Evolutionary conservation across 306 rosid species (phyloP), one percentile per base, ranked within the genome.

Genomic region (Boehmeria nivea): DNA sequence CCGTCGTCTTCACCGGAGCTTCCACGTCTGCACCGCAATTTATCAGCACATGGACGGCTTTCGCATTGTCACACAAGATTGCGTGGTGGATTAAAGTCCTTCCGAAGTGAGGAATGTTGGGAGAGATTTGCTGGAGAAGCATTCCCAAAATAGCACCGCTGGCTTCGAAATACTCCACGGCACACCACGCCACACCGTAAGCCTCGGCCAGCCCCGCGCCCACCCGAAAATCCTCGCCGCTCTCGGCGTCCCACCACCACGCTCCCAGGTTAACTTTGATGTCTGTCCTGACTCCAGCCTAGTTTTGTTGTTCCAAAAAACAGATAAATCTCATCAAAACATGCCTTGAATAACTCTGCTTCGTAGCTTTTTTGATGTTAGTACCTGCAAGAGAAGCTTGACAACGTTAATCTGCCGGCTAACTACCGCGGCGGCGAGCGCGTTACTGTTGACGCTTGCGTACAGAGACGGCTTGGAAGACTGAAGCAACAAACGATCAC

Each of bases 201-300:
- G 87, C 71, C 65, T 80, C 87, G 0, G 84, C 87, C 62, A 83
- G 74, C 59, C 87, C 87, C 31, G 77, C 91, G 40, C 91, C 91
- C 0, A 80, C 91, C 10, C 91, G 84, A 72, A 72, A 64, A 49
- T 77, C 91, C 52, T 80, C 91, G 51, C 82, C 87, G 1, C 76
- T 77, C 18, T 63, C 71, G 40, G 26, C 57, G 37, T 83, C 91
- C 91, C 91, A 83, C 6, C 82, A 72, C 91, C 91, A 83, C 16
- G 82, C 84, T 54, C 87, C 87, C 18, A 83, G 54, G 55, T 66
- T 77, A 13, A 78, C 87, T 57, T 78, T 65, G 43, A 55, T 72
- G 52, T 83, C 84, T 15, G 76, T 74, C 63, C 67, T 64, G 16
- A 69, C 84, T 0, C 83, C 84, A 31, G 63, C 87, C 84, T 83